Evolutionary conservation across 768 basidiomycete genomes (phyloP).

Genomic region (Phlegmacium glaucopus): DNA sequence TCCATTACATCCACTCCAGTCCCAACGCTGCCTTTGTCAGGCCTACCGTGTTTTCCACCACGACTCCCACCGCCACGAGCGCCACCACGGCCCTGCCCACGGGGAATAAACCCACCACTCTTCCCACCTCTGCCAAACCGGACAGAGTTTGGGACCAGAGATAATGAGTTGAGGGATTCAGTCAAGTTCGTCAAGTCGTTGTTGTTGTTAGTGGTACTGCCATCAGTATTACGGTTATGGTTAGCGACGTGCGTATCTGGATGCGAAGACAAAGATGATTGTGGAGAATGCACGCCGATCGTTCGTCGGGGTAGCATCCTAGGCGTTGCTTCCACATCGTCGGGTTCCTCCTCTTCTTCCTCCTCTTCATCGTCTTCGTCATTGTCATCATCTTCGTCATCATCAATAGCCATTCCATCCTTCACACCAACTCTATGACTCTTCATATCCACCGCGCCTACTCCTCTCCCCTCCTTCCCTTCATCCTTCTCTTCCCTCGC

Average conservation of each 20-base stretch:
- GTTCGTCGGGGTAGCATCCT: conserved; percentile 17
- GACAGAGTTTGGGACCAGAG: conserved; percentile 65
- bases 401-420: conserved; percentile 26
- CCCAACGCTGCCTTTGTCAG: too few species aligned
- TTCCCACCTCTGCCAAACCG: conserved; percentile 74
- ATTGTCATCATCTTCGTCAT: conserved; percentile 22
- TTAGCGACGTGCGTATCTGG: too few species aligned
- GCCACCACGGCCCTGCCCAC: conserved; percentile 16
- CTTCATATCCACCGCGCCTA: conserved; percentile 12
- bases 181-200: conserved; percentile 46
- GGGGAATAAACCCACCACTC: conserved; percentile 45
- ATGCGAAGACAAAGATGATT: conserved; percentile 13
- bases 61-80: neutral
- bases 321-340: conserved; percentile 25
- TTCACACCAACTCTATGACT: conserved; percentile 21
- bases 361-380: conserved; percentile 19
- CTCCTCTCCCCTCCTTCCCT: conserved; percentile 2
- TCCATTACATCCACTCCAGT: too few species aligned
- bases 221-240: conserved; percentile 3
- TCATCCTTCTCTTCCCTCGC: conserved; percentile 22
- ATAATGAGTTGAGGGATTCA: conserved; percentile 39
- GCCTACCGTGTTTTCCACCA: conserved; percentile 19
- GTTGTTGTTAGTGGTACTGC: conserved; percentile 14
- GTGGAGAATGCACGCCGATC: conserved; percentile 14
- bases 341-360: conserved; percentile 14